Evolutionary conservation across 176 grass and related monocot species (phyloP).

Genomic region (Musa schizocarpa): DNA sequence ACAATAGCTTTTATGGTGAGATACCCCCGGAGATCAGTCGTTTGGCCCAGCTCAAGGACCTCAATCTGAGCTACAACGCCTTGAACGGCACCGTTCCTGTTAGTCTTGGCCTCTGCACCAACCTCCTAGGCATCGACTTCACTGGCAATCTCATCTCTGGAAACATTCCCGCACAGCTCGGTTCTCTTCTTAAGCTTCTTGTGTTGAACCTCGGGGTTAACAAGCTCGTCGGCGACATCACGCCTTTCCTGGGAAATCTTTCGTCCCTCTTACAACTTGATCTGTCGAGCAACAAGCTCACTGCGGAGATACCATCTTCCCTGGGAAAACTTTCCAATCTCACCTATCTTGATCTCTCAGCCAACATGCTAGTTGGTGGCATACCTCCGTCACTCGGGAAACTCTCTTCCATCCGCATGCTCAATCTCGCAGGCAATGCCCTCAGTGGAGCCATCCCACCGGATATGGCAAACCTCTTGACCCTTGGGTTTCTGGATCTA

Average conservation of each 20-base stretch:
- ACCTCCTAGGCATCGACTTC: no score
- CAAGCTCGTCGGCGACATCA: background rate
- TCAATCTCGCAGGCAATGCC: background rate
- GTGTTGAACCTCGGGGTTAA: background rate
- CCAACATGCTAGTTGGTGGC: background rate
- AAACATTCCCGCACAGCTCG: background rate
- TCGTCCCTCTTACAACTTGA: background rate
- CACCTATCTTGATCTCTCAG: background rate
- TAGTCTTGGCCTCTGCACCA: no score
- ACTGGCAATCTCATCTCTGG: no score
- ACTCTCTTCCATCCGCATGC: background rate
- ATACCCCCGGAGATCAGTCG: background rate
- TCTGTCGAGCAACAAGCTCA: background rate
- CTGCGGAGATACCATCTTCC: background rate
- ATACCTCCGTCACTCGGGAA: constrained; percentile 8
- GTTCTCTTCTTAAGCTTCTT: background rate
- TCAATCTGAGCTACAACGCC: constrained; percentile 19
- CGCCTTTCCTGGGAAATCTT: background rate
- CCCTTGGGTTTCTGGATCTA: background rate
- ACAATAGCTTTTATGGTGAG: background rate
- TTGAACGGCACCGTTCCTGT: background rate
- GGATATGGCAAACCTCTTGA: background rate
- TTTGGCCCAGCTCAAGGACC: background rate
- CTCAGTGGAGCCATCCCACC: background rate
- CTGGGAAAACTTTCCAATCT: background rate